Conservation (phyloP, 768 basidiomycete genomes). For the Hysterangium stoloniferum region DNA sequence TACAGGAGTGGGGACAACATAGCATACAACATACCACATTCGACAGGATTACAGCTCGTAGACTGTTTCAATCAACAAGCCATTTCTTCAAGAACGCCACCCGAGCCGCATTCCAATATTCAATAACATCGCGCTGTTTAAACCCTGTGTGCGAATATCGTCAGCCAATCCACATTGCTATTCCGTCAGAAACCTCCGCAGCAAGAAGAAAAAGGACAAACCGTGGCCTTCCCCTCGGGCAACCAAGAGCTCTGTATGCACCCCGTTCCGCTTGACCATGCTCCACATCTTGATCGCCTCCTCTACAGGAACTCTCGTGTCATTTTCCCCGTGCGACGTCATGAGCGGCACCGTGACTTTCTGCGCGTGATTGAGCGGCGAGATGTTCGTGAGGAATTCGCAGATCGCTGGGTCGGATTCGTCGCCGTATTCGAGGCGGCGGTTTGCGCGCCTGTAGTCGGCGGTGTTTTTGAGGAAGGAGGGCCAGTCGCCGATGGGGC, state of each 20-base stretch:
- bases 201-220: conserved; percentile 20
- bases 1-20: no score
- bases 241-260: conserved; percentile 29
- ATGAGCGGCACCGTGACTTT: conserved; percentile 30
- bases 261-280: conserved; percentile 22
- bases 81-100: conserved; percentile 31
- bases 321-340: conserved; percentile 36
- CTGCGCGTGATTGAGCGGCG: conserved; percentile 31
- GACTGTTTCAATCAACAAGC: no score
- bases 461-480: conserved; percentile 38
- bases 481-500: conserved; percentile 32
- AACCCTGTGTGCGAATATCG: conserved; percentile 25
- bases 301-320: conserved; percentile 32
- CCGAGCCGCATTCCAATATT: conserved; percentile 33
- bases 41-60: no score
- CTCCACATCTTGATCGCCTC: conserved; percentile 33
- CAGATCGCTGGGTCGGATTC: conserved; percentile 30
- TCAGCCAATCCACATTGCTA: background rate
- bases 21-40: no score
- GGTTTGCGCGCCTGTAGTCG: conserved; percentile 25
- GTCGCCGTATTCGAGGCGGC: conserved; percentile 35
- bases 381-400: conserved; percentile 31
- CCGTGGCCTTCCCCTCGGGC: conserved; percentile 38
- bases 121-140: conserved; percentile 36
- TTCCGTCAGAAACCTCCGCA: no score